phyloP scores from a whole-genome alignment of 139 green algal genomes.

The Monoraphidium neglectum region DNA sequence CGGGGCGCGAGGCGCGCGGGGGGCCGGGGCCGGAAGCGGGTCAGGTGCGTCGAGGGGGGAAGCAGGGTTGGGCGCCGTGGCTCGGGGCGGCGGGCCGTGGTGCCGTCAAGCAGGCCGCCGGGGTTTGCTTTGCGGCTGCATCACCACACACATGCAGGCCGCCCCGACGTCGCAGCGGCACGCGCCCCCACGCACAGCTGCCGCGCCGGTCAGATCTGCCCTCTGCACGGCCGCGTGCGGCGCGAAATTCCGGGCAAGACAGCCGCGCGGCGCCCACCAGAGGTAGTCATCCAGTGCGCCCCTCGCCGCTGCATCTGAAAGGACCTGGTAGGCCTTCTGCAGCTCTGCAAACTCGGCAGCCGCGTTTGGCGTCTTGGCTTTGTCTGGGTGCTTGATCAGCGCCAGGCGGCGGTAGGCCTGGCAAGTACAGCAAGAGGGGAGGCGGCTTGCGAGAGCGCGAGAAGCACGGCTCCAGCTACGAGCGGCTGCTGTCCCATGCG shows the following conservation, averaged over 20 bases:
- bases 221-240: not conserved
- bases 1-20: not conserved
- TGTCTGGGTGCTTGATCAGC: slow-evolving; percentile 83
- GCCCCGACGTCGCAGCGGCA: not conserved
- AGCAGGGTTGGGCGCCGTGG: not conserved
- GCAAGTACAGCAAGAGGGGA: not conserved
- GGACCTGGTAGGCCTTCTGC: slow-evolving; percentile 85
- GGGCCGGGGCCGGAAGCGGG: not conserved
- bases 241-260: not conserved
- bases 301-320: slow-evolving; percentile 68
- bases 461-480: not conserved
- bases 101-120: not conserved
- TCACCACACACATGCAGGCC: not conserved
- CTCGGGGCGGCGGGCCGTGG: not conserved
- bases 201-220: not conserved
- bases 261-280: slow-evolving; percentile 33
- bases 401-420: slow-evolving; percentile 76
- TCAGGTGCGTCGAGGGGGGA: not conserved
- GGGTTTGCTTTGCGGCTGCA: not conserved
- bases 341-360: slow-evolving; percentile 76
- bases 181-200: not conserved
- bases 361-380: slow-evolving; percentile 62
- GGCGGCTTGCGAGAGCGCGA: not conserved
- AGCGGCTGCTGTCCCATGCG: no score
- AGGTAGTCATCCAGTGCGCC: slow-evolving; percentile 73